Evolutionary conservation across 108 stramenopile species (phyloP).

Genomic region (Pseudonitzschia multiseries): DNA sequence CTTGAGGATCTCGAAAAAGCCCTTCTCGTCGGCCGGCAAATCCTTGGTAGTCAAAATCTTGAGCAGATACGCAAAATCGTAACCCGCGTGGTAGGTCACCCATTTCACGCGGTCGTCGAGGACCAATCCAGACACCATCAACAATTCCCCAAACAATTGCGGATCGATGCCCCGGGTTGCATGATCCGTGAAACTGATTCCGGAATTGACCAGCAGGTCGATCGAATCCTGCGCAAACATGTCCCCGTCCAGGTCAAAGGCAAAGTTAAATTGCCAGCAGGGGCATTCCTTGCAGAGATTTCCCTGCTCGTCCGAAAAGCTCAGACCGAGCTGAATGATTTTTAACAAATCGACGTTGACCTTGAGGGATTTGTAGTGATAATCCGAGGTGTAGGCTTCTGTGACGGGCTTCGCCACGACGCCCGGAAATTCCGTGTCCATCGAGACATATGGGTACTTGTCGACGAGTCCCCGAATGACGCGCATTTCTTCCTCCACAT

Average conservation of each 20-base stretch:
- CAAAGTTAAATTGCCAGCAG: constrained; percentile 99
- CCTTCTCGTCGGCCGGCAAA: constrained; percentile 78
- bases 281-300: constrained; percentile 91
- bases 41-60: constrained; percentile 87
- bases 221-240: constrained; percentile 99
- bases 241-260: constrained; percentile 92
- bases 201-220: constrained; percentile 90
- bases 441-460: constrained; percentile 95
- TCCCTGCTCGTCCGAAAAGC: constrained; percentile 93
- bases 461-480: constrained; percentile 91
- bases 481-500: constrained; percentile 93
- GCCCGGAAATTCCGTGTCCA: constrained; percentile 99
- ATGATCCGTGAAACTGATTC: constrained; percentile 95
- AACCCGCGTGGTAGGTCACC: constrained; percentile 97
- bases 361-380: constrained; percentile 96
- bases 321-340: constrained; percentile 97
- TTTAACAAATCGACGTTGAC: constrained; percentile 98
- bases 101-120: constrained; percentile 94
- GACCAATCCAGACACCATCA: constrained; percentile 97
- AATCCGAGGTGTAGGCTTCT: constrained; percentile 88
- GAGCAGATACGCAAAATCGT: constrained; percentile 97
- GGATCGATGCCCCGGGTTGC: constrained; percentile 94
- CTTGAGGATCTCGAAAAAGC: constrained; percentile 91
- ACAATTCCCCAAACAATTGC: constrained; percentile 92
- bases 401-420: constrained; percentile 98